Evolutionary conservation across 2,329 filamentous ascomycete species (phyloP).

Genomic region (Trichoderma sp.): DNA sequence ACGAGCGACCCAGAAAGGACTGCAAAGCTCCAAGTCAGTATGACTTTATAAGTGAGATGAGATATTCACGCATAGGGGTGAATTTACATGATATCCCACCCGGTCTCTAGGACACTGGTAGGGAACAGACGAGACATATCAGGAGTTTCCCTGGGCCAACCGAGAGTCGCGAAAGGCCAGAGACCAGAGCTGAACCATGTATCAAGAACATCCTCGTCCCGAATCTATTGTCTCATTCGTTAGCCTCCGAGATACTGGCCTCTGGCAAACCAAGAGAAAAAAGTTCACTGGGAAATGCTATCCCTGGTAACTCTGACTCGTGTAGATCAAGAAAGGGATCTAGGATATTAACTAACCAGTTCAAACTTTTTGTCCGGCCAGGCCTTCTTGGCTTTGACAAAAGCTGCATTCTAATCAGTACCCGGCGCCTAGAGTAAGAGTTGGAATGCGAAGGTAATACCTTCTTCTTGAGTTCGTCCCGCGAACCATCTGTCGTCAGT

Average conservation of each 20-base stretch:
- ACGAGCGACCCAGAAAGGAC: neutral
- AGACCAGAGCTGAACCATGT: neutral
- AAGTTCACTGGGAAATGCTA: neutral
- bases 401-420: neutral
- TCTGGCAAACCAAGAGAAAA: neutral
- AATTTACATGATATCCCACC: neutral
- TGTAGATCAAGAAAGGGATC: neutral
- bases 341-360: neutral
- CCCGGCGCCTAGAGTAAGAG: rapidly evolving
- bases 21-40: neutral
- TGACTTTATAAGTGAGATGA: neutral
- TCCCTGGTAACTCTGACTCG: neutral
- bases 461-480: neutral
- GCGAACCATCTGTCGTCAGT: neutral
- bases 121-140: neutral
- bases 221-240: neutral
- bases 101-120: neutral
- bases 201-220: neutral
- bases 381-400: neutral
- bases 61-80: neutral
- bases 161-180: neutral
- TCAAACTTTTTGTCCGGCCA: neutral
- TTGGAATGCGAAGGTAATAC: neutral
- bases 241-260: neutral
- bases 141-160: neutral